These are phyloP conservation scores for Bacidia gigantensis DNA, from an alignment of 495 filamentous ascomycete species.

Conservation along the genomic window DNA sequence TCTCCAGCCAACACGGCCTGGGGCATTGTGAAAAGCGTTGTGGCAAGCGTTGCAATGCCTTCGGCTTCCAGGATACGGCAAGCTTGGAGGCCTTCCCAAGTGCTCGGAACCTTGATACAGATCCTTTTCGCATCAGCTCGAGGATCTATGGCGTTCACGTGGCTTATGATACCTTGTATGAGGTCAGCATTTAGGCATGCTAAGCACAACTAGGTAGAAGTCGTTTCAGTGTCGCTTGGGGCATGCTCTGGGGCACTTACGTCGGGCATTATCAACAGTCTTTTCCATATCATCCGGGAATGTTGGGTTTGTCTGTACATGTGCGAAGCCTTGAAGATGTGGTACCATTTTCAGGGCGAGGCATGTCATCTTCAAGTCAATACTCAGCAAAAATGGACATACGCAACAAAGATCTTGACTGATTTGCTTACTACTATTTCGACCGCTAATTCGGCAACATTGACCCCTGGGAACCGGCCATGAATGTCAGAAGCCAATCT, in stretches of 20 bases:
- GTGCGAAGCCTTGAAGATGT: conserved; percentile 39
- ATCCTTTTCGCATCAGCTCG: conserved; percentile 24
- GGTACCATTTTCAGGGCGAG: conserved; percentile 38
- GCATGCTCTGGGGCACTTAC: conserved; percentile 29
- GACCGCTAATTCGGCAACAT: conserved; percentile 37
- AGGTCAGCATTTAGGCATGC: too few species aligned
- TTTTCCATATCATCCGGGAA: conserved; percentile 34
- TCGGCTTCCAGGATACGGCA: conserved; percentile 40
- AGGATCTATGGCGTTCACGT: neutral
- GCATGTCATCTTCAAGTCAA: conserved; percentile 28
- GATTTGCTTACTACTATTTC: conserved; percentile 36
- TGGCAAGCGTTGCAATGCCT: conserved; percentile 44
- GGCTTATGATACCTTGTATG: neutral
- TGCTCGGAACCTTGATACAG: conserved; percentile 50
- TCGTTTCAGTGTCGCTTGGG: too few species aligned
- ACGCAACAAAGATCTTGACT: neutral
- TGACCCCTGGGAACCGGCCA: conserved; percentile 26
- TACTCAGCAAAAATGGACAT: neutral
- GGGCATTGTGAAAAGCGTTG: conserved; percentile 44
- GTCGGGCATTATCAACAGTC: conserved; percentile 39
- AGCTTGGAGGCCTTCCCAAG: conserved; percentile 51
- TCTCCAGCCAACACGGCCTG: conserved; percentile 45
- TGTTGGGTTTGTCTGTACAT: conserved; percentile 50
- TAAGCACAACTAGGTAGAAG: too few species aligned
- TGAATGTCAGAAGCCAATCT: conserved; percentile 25